Evolutionary conservation across 169 alveolate genomes (phyloP).

Genomic region (Eimeria acervulina): DNA sequence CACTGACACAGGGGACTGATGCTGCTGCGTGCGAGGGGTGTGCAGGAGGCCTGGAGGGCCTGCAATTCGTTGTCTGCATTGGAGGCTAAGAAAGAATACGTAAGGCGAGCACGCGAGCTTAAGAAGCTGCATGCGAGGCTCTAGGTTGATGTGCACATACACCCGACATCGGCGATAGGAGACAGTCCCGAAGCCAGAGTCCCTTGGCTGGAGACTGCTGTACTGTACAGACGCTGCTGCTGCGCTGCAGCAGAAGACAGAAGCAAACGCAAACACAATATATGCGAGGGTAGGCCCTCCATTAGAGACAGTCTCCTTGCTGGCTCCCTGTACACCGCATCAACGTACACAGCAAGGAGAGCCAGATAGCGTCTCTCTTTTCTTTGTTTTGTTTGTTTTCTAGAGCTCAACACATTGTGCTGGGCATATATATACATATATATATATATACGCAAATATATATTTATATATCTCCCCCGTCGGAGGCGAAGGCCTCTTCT

Average conservation of each 20-base stretch:
- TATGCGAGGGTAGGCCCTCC: neutral
- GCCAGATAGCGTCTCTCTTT: neutral
- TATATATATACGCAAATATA: neutral
- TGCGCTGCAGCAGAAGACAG: neutral
- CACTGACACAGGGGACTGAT: neutral
- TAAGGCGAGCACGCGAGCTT: constrained; percentile 20
- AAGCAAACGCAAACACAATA: neutral
- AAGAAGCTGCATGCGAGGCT: constrained; percentile 39
- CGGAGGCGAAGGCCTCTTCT: neutral
- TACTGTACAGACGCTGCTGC: neutral
- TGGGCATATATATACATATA: neutral
- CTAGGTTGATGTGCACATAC: neutral
- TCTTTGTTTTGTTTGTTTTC: neutral
- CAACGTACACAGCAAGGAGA: neutral
- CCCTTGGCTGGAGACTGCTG: neutral
- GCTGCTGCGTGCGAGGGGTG: neutral
- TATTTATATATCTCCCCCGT: neutral
- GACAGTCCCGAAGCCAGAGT: neutral
- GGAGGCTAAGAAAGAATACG: constrained; percentile 54
- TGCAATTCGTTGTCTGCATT: constrained; percentile 11
- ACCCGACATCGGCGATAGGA: neutral
- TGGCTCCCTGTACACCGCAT: constrained; percentile 21
- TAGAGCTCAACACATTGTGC: neutral
- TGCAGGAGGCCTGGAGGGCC: constrained; percentile 71
- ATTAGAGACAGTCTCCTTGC: neutral